phyloP scores from a whole-genome alignment of 2,329 filamentous ascomycete genomes.

The Hortaea werneckii region DNA sequence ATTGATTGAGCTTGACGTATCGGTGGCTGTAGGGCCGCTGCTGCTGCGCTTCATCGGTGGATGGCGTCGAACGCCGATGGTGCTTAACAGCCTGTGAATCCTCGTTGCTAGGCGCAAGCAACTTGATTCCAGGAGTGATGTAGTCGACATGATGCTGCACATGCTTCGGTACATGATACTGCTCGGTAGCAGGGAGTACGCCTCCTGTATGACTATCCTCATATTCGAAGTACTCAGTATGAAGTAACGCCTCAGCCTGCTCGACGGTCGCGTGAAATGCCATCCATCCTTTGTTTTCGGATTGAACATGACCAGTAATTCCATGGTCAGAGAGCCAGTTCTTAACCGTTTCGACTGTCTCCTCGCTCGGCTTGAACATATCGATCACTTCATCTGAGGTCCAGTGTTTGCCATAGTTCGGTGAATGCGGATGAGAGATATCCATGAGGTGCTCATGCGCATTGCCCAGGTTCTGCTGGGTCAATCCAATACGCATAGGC shows the following conservation, averaged over 20 bases:
- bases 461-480: constrained; percentile 8
- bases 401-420: constrained; percentile 12
- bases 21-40: background rate
- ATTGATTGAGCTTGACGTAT: background rate
- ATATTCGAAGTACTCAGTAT: constrained; percentile 47
- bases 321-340: constrained; percentile 14
- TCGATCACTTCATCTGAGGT: constrained; percentile 17
- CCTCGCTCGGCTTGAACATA: constrained; percentile 17
- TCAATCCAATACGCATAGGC: constrained; percentile 16
- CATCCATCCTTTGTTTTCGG: constrained; percentile 28
- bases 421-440: constrained; percentile 9
- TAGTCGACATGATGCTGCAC: constrained; percentile 45
- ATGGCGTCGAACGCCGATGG: background rate
- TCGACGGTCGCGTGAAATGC: constrained; percentile 32
- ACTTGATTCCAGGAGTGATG: constrained; percentile 45
- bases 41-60: background rate
- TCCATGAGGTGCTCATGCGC: constrained; percentile 9
- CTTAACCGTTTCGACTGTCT: constrained; percentile 12
- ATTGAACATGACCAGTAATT: constrained; percentile 26
- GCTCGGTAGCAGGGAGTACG: constrained; percentile 21
- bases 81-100: background rate
- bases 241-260: constrained; percentile 31
- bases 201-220: constrained; percentile 39
- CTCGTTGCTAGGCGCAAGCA: constrained; percentile 17
- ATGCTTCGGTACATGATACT: constrained; percentile 41